Conservation (phyloP, 805 yeast genomes). For the Ogataea minuta region DNA sequence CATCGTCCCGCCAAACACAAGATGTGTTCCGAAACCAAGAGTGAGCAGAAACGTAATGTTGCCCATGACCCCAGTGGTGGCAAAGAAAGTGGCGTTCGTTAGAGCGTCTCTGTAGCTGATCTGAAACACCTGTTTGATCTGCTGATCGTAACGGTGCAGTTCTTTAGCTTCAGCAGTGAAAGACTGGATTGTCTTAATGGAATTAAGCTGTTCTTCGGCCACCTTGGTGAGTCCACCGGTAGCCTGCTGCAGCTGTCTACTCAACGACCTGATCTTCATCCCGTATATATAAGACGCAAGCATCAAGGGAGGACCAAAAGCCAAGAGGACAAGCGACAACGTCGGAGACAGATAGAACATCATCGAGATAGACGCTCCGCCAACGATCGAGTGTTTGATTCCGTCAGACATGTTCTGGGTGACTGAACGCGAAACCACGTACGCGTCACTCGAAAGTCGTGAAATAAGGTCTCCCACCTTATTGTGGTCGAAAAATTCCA, state of each 20-base stretch:
- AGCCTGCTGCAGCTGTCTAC: constrained; percentile 77
- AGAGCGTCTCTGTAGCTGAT: constrained; percentile 80
- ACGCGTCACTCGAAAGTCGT: constrained; percentile 83
- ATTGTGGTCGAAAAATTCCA: constrained; percentile 84
- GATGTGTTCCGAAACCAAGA: constrained; percentile 73
- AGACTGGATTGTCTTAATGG: constrained; percentile 83
- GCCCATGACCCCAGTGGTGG: constrained; percentile 81
- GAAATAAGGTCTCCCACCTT: constrained; percentile 92
- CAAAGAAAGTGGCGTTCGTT: constrained; percentile 75
- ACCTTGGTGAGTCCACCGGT: constrained; percentile 86
- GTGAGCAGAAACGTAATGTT: constrained; percentile 75
- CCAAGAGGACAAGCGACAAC: constrained; percentile 71
- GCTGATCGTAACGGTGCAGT: constrained; percentile 68
- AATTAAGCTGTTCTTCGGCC: constrained; percentile 86
- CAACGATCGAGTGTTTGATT: constrained; percentile 74
- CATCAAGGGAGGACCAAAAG: constrained; percentile 82
- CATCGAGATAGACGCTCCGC: constrained; percentile 83
- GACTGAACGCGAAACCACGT: constrained; percentile 80
- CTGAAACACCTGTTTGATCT: constrained; percentile 62
- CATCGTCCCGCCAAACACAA: constrained; percentile 70
- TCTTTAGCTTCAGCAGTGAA: constrained; percentile 85
- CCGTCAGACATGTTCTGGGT: constrained; percentile 93
- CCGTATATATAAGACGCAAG: constrained; percentile 84
- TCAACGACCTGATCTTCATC: constrained; percentile 67
- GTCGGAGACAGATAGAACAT: constrained; percentile 84